Evolutionary conservation across 202 grass and related monocot genomes (phyloP).

Genomic region (Digitaria exilis): DNA sequence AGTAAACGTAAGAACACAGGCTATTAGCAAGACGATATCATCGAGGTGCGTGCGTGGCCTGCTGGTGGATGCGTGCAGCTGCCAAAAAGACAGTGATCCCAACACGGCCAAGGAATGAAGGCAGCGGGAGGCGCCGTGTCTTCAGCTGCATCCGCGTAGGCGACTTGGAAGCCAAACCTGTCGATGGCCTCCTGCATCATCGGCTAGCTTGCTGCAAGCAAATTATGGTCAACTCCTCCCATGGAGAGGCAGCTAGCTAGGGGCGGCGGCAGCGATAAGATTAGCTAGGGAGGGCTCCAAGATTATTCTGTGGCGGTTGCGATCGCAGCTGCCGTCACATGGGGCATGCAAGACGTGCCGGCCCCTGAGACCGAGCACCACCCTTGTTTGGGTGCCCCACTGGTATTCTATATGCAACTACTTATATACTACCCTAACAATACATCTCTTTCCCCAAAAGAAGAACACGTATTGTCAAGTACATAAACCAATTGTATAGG

Average conservation of each 20-base stretch:
- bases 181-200: neutral
- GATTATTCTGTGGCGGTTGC: neutral
- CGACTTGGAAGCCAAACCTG: slow-evolving; percentile 20
- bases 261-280: slow-evolving; percentile 38
- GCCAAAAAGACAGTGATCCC: slow-evolving; percentile 54
- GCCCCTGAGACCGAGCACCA: neutral
- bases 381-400: neutral
- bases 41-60: neutral
- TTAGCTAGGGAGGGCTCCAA: neutral
- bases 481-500: neutral
- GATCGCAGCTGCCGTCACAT: slow-evolving; percentile 44
- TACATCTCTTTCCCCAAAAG: neutral
- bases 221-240: slow-evolving; percentile 46
- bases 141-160: neutral
- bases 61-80: slow-evolving; percentile 34
- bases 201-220: neutral
- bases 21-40: neutral
- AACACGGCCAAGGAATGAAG: slow-evolving; percentile 35
- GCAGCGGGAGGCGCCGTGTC: neutral
- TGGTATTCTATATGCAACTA: neutral
- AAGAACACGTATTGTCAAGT: too few species aligned
- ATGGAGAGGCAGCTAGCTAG: too few species aligned
- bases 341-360: slow-evolving; percentile 1
- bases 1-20: slow-evolving; percentile 41
- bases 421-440: neutral